Evolutionary conservation across 1,139 yeast species (phyloP).

Genomic region (Candida tropicalis): DNA sequence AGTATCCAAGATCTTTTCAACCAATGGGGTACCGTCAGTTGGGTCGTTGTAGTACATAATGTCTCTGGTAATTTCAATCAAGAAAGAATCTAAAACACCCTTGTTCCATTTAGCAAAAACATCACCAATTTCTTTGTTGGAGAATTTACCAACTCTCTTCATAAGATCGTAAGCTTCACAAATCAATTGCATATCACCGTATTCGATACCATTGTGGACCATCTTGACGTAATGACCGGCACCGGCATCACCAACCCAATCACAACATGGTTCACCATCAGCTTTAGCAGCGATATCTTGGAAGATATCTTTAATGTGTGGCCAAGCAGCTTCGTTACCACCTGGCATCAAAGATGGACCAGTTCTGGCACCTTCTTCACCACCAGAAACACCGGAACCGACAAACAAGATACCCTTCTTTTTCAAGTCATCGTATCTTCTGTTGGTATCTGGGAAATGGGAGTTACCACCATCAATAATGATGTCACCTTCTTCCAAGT

Average conservation of each 20-base stretch:
- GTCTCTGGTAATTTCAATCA: conserved; percentile 95
- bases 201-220: conserved; percentile 99
- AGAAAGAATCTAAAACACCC: conserved; percentile 97
- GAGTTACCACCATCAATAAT: conserved; percentile 99
- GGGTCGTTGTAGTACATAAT: conserved; percentile 85
- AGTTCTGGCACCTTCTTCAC: conserved; percentile 99
- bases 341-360: conserved; percentile 99
- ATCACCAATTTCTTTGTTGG: conserved; percentile 90
- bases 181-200: conserved; percentile 99
- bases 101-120: conserved; percentile 94
- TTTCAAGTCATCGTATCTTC: conserved; percentile 91
- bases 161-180: conserved; percentile 96
- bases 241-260: conserved; percentile 99
- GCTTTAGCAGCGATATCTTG: conserved; percentile 95
- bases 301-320: conserved; percentile 94
- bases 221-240: conserved; percentile 99
- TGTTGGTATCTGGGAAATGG: conserved; percentile 97
- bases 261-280: conserved; percentile 99
- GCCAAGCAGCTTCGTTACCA: conserved; percentile 98
- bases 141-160: conserved; percentile 91
- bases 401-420: conserved; percentile 88
- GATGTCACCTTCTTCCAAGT: conserved; percentile 95
- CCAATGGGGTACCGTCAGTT: conserved; percentile 86
- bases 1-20: conserved; percentile 93
- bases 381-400: conserved; percentile 99